A percentile compares a stretch with the other conserved stretches of the same genome.
Evolutionary conservation across 805 yeast genomes (phyloP).

Genomic region (Saturnispora quitensis): DNA sequence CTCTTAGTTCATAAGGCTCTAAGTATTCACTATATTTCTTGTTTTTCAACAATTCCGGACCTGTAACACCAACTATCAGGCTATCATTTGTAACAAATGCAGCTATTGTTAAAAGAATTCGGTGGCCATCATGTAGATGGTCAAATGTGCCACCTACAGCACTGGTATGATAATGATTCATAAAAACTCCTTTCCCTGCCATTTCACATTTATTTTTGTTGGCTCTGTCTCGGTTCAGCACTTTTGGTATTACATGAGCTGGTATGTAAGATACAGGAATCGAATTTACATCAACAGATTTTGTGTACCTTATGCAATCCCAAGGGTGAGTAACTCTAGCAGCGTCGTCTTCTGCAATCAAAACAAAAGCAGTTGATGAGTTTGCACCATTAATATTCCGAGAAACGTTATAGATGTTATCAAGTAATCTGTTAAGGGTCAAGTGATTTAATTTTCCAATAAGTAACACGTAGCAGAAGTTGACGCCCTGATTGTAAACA

Average conservation of each 20-base stretch:
- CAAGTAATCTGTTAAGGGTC: background rate
- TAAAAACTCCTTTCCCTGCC: background rate
- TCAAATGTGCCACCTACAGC: conserved; percentile 98
- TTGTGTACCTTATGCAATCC: background rate
- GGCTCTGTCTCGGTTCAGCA: background rate
- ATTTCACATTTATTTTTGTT: background rate
- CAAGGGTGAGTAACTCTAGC: background rate
- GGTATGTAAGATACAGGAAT: background rate
- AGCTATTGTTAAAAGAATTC: conserved; percentile 66
- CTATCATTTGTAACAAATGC: conserved; percentile 46
- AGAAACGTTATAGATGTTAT: background rate
- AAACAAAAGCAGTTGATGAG: background rate
- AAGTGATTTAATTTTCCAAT: background rate
- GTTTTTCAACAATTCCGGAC: conserved; percentile 57
- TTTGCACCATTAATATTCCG: background rate
- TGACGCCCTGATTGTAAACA: background rate
- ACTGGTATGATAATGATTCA: background rate
- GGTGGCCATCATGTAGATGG: conserved; percentile 93
- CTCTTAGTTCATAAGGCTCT: conserved; percentile 49
- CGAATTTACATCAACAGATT: background rate
- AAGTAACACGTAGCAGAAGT: background rate
- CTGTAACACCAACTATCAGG: conserved; percentile 80
- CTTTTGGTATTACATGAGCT: background rate
- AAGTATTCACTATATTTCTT: conserved; percentile 64
- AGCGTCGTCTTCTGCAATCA: conserved; percentile 1